A percentile compares a stretch with the other conserved stretches of the same genome.
Conservation (phyloP, 495 filamentous ascomycete species). For the Parathielavia hyrcaniae region DNA sequence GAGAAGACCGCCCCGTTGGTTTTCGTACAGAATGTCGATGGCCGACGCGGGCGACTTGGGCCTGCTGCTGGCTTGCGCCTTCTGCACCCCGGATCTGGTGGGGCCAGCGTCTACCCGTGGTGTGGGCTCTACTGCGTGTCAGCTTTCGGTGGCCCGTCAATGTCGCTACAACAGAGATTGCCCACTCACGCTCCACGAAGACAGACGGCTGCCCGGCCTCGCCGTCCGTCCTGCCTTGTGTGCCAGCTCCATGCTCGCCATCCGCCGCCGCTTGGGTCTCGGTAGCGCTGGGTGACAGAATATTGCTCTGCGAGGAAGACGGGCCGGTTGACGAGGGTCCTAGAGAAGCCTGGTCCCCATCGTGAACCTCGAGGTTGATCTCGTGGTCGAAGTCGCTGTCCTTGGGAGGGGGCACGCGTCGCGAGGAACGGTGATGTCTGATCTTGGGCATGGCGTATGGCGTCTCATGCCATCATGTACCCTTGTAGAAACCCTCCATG, state of each 20-base stretch:
- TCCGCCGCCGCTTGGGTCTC: background rate
- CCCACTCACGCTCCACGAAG: constrained; percentile 19
- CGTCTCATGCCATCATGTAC: constrained; percentile 18
- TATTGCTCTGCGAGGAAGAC: constrained; percentile 9
- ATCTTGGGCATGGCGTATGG: constrained; percentile 43
- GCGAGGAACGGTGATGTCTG: constrained; percentile 40
- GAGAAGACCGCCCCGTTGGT: constrained; percentile 75
- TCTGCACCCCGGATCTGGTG: background rate
- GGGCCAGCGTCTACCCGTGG: constrained; percentile 4
- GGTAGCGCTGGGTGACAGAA: background rate
- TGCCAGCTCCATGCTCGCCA: constrained; percentile 5
- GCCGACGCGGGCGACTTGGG: constrained; percentile 45
- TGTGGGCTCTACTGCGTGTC: constrained; percentile 9
- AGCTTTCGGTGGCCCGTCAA: background rate
- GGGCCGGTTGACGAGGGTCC: constrained; percentile 2
- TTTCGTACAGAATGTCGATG: constrained; percentile 92
- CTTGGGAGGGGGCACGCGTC: constrained; percentile 44
- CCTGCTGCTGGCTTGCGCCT: constrained; percentile 7
- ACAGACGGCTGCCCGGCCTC: constrained; percentile 14
- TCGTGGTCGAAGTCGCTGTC: constrained; percentile 56
- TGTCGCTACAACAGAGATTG: background rate
- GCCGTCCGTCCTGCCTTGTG: background rate
- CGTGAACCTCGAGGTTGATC: constrained; percentile 52
- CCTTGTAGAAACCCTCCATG: background rate
- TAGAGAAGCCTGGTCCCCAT: constrained; percentile 16